phyloP scores from a whole-genome alignment of 306 rosid species.

The Neltuma alba region DNA sequence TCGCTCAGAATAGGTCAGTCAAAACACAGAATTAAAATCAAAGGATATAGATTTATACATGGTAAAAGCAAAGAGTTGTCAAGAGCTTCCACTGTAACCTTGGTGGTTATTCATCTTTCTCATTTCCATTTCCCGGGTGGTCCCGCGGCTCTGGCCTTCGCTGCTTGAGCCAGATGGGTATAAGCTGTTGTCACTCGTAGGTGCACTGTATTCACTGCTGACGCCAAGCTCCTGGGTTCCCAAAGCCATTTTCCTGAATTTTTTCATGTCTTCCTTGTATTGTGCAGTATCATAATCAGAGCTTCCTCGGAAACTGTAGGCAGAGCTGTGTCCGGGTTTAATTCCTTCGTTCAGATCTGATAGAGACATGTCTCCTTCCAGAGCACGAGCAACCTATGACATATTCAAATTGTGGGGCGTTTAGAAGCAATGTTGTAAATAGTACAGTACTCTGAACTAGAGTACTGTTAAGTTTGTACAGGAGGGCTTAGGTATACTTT shows the following conservation, averaged over 20 bases:
- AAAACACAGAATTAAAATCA: slow-evolving; percentile 37
- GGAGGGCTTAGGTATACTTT: background rate
- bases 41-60: slow-evolving; percentile 53
- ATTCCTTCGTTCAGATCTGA: slow-evolving; percentile 87
- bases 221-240: slow-evolving; percentile 88
- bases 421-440: background rate
- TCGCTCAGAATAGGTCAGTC: slow-evolving; percentile 46
- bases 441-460: background rate
- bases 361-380: slow-evolving; percentile 90
- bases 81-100: slow-evolving; percentile 68
- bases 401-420: background rate
- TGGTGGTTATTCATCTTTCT: slow-evolving; percentile 54
- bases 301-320: slow-evolving; percentile 80
- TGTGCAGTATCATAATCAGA: slow-evolving; percentile 88
- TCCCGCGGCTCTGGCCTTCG: slow-evolving; percentile 75
- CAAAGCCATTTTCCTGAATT: slow-evolving; percentile 83
- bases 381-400: slow-evolving; percentile 80
- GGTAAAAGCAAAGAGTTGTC: slow-evolving; percentile 27
- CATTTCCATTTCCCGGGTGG: slow-evolving; percentile 84
- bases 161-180: slow-evolving; percentile 95
- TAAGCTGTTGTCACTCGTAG: slow-evolving; percentile 80
- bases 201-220: slow-evolving; percentile 86
- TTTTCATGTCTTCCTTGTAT: slow-evolving; percentile 88
- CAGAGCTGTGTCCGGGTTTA: slow-evolving; percentile 70
- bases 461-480: background rate